phyloP scores from a whole-genome alignment of 345 rosid genomes.

The Eucalyptus cloeziana region DNA sequence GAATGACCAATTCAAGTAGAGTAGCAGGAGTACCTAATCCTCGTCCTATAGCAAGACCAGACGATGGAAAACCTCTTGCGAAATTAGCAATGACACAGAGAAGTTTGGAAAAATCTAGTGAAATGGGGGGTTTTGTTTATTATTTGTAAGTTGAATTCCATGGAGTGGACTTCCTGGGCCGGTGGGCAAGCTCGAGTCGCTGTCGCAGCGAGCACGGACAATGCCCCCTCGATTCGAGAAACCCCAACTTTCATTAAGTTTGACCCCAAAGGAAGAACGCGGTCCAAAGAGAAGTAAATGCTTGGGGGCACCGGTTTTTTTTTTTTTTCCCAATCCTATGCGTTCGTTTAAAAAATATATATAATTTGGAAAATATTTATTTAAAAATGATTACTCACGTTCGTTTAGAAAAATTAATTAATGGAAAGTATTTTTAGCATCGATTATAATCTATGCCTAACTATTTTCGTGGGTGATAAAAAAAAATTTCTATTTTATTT shows the following conservation, averaged over 20 bases:
- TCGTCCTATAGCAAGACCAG: not conserved
- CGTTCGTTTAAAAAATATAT: too few species aligned
- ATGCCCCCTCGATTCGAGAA: not conserved
- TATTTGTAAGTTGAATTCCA: not conserved
- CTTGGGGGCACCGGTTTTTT: not conserved
- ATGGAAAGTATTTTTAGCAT: too few species aligned
- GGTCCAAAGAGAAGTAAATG: not conserved
- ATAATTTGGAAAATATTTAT: too few species aligned
- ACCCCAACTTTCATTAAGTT: not conserved
- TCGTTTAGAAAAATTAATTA: too few species aligned
- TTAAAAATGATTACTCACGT: too few species aligned
- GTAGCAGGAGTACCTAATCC: not conserved
- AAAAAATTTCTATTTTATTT: too few species aligned
- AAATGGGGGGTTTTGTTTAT: not conserved
- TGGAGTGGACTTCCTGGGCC: not conserved
- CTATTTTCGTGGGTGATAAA: too few species aligned
- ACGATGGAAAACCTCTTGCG: not conserved
- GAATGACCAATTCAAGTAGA: not conserved
- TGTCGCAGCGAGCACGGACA: not conserved
- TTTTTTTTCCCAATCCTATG: too few species aligned
- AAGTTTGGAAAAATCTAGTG: not conserved
- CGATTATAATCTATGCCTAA: too few species aligned
- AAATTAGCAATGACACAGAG: not conserved
- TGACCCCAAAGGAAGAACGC: not conserved
- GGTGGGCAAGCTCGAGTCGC: not conserved